A percentile compares a stretch with the other conserved stretches of the same genome.
Evolutionary conservation across 2,329 filamentous ascomycete species (phyloP).

Genomic region (Rhytidhysteron rufulum): DNA sequence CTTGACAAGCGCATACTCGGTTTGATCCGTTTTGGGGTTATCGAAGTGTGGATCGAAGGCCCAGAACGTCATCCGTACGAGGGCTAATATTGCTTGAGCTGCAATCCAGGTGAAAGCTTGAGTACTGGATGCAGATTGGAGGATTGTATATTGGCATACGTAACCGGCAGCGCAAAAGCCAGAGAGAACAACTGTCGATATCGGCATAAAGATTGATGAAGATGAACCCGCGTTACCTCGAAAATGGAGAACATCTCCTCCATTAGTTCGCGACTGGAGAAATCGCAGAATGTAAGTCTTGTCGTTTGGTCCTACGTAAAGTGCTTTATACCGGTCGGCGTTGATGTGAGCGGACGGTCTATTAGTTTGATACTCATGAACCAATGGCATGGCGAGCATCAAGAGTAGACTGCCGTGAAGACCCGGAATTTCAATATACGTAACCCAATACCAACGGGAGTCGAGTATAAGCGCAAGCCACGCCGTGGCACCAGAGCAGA

Average conservation of each 20-base stretch:
- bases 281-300: background rate
- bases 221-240: conserved; percentile 1
- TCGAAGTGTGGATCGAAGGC: conserved; percentile 3
- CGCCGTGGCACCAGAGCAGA: conserved; percentile 5
- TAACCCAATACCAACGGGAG: conserved; percentile 1
- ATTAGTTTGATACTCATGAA: conserved; percentile 2
- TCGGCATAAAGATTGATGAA: background rate
- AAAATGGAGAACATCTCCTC: conserved; percentile 5
- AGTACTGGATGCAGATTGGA: conserved; percentile 1
- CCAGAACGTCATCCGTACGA: conserved; percentile 3
- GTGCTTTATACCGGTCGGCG: conserved; percentile 1
- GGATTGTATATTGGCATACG: conserved; percentile 5
- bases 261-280: conserved; percentile 2
- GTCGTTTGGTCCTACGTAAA: background rate
- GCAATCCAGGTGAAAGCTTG: conserved; percentile 4
- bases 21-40: conserved; percentile 3
- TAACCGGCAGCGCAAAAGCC: conserved; percentile 3
- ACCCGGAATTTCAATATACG: conserved; percentile 1
- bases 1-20: conserved; percentile 2
- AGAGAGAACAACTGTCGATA: background rate
- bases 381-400: conserved; percentile 3
- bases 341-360: conserved; percentile 2
- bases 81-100: conserved; percentile 1
- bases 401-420: conserved; percentile 4
- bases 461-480: conserved; percentile 3